phyloP scores from a whole-genome alignment of 352 stramenopile species.

The Pythium sukuiense region DNA sequence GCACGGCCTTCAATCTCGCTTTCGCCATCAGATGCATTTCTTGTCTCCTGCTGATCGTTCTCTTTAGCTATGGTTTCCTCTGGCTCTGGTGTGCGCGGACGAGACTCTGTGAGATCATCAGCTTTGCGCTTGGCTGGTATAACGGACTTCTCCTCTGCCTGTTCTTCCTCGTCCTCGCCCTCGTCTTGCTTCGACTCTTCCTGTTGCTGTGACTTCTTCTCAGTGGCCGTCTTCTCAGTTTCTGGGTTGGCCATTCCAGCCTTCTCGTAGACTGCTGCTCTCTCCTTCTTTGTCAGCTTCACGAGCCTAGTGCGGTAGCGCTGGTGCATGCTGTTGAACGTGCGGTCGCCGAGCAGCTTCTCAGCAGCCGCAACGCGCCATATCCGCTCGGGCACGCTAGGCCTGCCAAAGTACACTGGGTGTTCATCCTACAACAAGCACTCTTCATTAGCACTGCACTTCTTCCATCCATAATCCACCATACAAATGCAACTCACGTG shows the following conservation, averaged over 20 bases:
- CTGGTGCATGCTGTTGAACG: constrained; percentile 51
- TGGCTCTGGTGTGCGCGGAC: neutral
- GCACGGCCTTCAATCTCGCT: constrained; percentile 17
- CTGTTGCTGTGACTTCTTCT: neutral
- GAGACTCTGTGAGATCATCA: neutral
- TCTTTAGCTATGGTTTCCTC: neutral
- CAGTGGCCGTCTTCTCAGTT: neutral
- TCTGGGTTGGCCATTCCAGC: neutral
- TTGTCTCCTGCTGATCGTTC: neutral
- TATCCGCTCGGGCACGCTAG: constrained; percentile 17
- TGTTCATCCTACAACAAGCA: neutral
- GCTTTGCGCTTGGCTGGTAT: neutral
- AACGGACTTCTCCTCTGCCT: neutral
- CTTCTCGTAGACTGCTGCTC: constrained; percentile 11
- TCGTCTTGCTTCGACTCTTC: neutral
- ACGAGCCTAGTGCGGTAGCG: constrained; percentile 49
- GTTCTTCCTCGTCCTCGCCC: neutral
- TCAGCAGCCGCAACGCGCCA: constrained; percentile 16
- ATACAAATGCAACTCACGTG: constrained; percentile 20
- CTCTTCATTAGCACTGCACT: neutral
- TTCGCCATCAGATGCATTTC: constrained; percentile 1
- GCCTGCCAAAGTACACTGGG: constrained; percentile 13
- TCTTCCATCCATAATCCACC: neutral
- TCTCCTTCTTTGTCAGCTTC: constrained; percentile 38
- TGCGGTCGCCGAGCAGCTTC: constrained; percentile 35